Conservation (phyloP, 2,329 filamentous ascomycete species). For the Fusarium sp. region DNA sequence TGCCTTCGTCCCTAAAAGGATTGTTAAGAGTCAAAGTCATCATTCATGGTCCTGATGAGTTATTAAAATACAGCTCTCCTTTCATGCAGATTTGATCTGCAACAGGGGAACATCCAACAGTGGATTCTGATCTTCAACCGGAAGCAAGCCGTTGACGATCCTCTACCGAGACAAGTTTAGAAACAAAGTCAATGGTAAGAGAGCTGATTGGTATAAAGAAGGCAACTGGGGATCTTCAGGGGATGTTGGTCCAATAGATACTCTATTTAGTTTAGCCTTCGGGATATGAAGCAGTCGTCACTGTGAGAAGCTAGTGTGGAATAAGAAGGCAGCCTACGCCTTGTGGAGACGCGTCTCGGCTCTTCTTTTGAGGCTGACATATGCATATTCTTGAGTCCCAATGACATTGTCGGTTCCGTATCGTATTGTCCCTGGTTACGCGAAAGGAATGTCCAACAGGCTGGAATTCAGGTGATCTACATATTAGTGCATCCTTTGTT, state of each 20-base stretch:
- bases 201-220: neutral
- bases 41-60: neutral
- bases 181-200: neutral
- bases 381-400: neutral
- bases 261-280: neutral
- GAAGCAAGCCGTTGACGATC: neutral
- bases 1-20: neutral
- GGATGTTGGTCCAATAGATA: neutral
- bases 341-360: neutral
- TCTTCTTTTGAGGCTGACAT: neutral
- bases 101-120: neutral
- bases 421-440: neutral
- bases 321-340: neutral
- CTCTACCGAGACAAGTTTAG: neutral
- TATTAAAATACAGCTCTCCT: neutral
- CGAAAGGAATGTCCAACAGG: neutral
- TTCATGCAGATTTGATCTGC: constrained; percentile 7
- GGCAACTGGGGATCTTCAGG: neutral
- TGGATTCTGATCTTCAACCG: neutral
- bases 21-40: too few relatives aligned
- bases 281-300: neutral
- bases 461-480: neutral
- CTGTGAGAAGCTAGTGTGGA: neutral
- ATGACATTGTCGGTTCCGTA: neutral
- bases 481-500: neutral